A percentile compares a stretch with the other conserved stretches of the same genome.
Conservation (phyloP, 352 stramenopile genomes). For the Pythium aquatile region DNA sequence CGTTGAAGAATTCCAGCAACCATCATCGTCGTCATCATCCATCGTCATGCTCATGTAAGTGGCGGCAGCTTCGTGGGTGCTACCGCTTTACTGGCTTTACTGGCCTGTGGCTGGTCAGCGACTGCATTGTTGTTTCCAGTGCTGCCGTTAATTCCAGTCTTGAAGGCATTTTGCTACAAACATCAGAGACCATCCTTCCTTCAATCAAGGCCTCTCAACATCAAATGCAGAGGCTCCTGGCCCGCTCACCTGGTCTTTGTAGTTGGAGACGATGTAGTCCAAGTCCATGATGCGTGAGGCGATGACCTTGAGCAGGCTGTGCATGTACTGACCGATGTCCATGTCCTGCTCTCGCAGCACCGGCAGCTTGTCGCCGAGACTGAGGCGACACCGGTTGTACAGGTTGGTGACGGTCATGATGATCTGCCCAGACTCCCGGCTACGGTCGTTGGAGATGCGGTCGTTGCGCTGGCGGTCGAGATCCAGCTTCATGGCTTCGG, state of each 20-base stretch:
- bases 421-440: slow-evolving; percentile 86
- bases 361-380: slow-evolving; percentile 70
- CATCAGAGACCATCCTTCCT: not conserved
- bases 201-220: not conserved
- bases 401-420: slow-evolving; percentile 91
- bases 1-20: not conserved
- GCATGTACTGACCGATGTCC: slow-evolving; percentile 73
- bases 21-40: too few relatives aligned
- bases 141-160: not conserved
- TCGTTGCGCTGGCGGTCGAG: slow-evolving; percentile 76
- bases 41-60: slow-evolving; percentile 16
- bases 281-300: slow-evolving; percentile 78
- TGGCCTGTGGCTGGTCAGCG: slow-evolving; percentile 4
- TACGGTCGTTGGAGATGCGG: slow-evolving; percentile 78
- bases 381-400: slow-evolving; percentile 82
- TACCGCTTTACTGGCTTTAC: slow-evolving; percentile 7
- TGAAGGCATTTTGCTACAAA: slow-evolving; percentile 2
- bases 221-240: not conserved
- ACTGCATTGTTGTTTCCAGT: not conserved
- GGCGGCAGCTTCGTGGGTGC: slow-evolving; percentile 22
- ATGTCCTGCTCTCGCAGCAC: slow-evolving; percentile 73
- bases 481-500: slow-evolving; percentile 78
- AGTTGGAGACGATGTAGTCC: slow-evolving; percentile 81
- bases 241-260: slow-evolving; percentile 51
- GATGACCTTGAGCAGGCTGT: slow-evolving; percentile 76